These are phyloP conservation scores for Marasmius oreades DNA, from an alignment of 1,284 basidiomycete genomes.

Conservation along the genomic window DNA sequence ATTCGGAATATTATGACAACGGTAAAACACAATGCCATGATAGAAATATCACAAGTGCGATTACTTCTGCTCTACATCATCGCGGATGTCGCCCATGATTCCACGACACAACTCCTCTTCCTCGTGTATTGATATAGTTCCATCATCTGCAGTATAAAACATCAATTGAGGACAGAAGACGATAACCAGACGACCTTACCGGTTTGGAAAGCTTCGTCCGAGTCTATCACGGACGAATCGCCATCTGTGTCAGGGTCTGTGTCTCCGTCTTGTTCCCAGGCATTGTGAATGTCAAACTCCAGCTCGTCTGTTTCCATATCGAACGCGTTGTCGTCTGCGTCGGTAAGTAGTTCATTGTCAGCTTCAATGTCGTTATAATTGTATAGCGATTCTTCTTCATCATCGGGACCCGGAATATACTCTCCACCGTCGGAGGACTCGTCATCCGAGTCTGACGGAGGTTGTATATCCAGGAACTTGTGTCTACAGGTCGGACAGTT, in stretches of 20 bases:
- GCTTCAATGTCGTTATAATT: slow-evolving; percentile 28
- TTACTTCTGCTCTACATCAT: not conserved
- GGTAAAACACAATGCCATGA: too few species aligned
- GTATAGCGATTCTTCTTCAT: slow-evolving; percentile 40
- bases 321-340: too few species aligned
- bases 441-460: slow-evolving; percentile 50
- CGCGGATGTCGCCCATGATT: not conserved
- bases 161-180: not conserved
- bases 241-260: slow-evolving; percentile 26
- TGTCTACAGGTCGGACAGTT: slow-evolving; percentile 66
- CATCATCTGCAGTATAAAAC: not conserved
- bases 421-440: slow-evolving; percentile 66
- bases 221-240: slow-evolving; percentile 18
- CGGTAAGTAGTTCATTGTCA: slow-evolving; percentile 22
- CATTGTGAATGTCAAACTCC: not conserved
- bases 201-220: slow-evolving; percentile 5
- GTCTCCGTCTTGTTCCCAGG: slow-evolving; percentile 25
- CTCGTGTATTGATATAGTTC: not conserved
- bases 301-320: too few species aligned
- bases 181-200: slow-evolving; percentile 8
- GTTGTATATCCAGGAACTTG: slow-evolving; percentile 50
- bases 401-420: slow-evolving; percentile 53
- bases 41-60: too few species aligned
- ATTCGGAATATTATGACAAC: too few species aligned
- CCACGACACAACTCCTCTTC: not conserved